These are phyloP conservation scores for Ophiocordyceps robertsii DNA, from an alignment of 2,329 filamentous ascomycete species.

Conservation along the genomic window DNA sequence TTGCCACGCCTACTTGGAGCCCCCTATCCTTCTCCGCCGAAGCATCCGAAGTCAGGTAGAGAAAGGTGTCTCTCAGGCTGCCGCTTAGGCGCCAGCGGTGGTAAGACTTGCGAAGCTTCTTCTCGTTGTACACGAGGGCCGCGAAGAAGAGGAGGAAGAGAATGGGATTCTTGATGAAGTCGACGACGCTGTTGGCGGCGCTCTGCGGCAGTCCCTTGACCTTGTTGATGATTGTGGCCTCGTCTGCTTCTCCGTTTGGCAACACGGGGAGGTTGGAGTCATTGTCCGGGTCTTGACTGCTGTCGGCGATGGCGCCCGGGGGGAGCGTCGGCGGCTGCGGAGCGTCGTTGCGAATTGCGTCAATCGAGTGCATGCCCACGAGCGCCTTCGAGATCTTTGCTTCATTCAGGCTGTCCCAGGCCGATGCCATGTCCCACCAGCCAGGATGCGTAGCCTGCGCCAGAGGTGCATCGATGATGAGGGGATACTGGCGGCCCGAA, in stretches of 20 bases:
- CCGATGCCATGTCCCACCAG: conserved; percentile 31
- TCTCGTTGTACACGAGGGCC: conserved; percentile 28
- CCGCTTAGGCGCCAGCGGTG: conserved; percentile 17
- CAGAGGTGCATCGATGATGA: conserved; percentile 56
- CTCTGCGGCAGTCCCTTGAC: conserved; percentile 36
- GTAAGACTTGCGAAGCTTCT: conserved; percentile 28
- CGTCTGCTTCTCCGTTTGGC: conserved; percentile 15
- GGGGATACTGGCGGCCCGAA: conserved; percentile 74
- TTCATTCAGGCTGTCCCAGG: conserved; percentile 24
- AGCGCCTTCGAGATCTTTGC: conserved; percentile 46
- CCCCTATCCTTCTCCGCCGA: background rate
- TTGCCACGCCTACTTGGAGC: background rate
- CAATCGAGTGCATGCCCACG: conserved; percentile 58
- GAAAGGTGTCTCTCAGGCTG: conserved; percentile 12
- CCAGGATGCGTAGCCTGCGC: conserved; percentile 30
- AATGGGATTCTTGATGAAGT: conserved; percentile 43
- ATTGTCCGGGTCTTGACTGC: conserved; percentile 17
- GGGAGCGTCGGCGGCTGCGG: conserved; percentile 25
- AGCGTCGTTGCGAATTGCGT: conserved; percentile 18
- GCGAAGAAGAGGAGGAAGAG: conserved; percentile 31
- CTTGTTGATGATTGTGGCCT: conserved; percentile 32
- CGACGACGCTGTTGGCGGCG: conserved; percentile 34
- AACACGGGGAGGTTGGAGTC: conserved; percentile 16
- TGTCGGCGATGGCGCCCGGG: conserved; percentile 15
- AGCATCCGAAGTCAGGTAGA: conserved; percentile 4